Percentiles rank a stretch among this genome's conserved stretches.
phyloP scores from a whole-genome alignment of 2,329 filamentous ascomycete species.

The Zymoseptoria ardabiliae region DNA sequence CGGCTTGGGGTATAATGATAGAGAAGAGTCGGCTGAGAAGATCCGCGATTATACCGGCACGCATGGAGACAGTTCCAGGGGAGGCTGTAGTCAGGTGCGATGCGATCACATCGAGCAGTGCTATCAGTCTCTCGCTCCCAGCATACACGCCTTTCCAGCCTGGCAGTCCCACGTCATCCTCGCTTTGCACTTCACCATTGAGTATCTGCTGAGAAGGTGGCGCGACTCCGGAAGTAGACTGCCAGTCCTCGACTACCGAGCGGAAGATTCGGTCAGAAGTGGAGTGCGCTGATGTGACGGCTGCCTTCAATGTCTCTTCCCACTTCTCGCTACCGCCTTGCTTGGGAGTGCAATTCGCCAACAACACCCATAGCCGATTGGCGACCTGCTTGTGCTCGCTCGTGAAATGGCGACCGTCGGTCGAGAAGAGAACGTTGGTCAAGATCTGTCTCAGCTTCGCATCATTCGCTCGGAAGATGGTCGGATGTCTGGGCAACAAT shows the following conservation, averaged over 20 bases:
- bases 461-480: slow-evolving; percentile 71
- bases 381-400: slow-evolving; percentile 40
- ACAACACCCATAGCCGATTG: slow-evolving; percentile 58
- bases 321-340: slow-evolving; percentile 71
- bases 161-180: slow-evolving; percentile 46
- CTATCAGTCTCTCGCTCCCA: slow-evolving; percentile 62
- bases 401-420: slow-evolving; percentile 28
- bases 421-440: slow-evolving; percentile 29
- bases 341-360: slow-evolving; percentile 77
- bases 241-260: slow-evolving; percentile 73
- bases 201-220: slow-evolving; percentile 13
- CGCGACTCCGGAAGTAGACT: slow-evolving; percentile 49
- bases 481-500: slow-evolving; percentile 72
- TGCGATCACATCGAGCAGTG: slow-evolving; percentile 58
- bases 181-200: slow-evolving; percentile 14
- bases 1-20: slow-evolving; percentile 46
- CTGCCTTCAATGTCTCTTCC: slow-evolving; percentile 56
- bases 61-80: slow-evolving; percentile 57
- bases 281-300: slow-evolving; percentile 59
- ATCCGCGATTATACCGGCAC: slow-evolving; percentile 61
- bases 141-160: slow-evolving; percentile 67
- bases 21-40: slow-evolving; percentile 63
- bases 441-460: slow-evolving; percentile 48
- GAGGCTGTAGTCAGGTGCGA: slow-evolving; percentile 59
- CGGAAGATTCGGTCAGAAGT: slow-evolving; percentile 73